Base-by-base conservation (phyloP, 495 filamentous ascomycete species). In the Xeromyces bisporus region DNA sequence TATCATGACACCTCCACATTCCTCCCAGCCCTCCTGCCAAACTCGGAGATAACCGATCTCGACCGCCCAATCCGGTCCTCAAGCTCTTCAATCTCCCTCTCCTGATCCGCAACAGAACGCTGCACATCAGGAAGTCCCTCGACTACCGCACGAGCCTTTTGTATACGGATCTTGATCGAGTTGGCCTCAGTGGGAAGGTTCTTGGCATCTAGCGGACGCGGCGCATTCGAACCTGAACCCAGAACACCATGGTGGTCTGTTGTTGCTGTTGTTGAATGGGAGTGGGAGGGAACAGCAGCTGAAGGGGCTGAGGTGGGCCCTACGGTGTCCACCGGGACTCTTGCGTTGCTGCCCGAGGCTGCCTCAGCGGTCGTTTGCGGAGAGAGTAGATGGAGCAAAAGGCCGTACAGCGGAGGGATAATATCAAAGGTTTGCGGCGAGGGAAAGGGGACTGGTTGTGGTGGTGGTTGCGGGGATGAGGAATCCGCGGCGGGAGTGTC, bases 321-420 rank as follows among this genome's bases (percentile, higher is more conserved):
- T 28, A 41, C 28, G 25, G 37, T 32, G 13, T 46, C 49, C 24
- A 48, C 51, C 24, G 39, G 33, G 14, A 37, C 42, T 15, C 38
- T 41, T 18, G 33, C 24, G 11, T 26, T 40, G 37, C 27, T 40
- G 37, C 37, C 36, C 21, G 42, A 29, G 2, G 39, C 23, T 1
- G 30, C 31, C 1, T 33, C 40, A 11, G 13, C 13, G 23, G 32
- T 47, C 12, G 34, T 25, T 12, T 50, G 40, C 2, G 41, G 47
- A 14, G 61, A 53, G 34, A 79, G 69, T 20, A 93, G 69, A 24
- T 76, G 79, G 34, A 73, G 60, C 27, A 94, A 68, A 41, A 93
- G 69, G 7, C 71, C 65, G 48, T 80, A 71, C 28, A 94, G 67
- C 29, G 82, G 69, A 31, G 89, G 84, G 29, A 94, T 64, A 37